These are phyloP conservation scores for Puccinia hordei DNA, from an alignment of 1,284 basidiomycete species.

Conservation along the genomic window DNA sequence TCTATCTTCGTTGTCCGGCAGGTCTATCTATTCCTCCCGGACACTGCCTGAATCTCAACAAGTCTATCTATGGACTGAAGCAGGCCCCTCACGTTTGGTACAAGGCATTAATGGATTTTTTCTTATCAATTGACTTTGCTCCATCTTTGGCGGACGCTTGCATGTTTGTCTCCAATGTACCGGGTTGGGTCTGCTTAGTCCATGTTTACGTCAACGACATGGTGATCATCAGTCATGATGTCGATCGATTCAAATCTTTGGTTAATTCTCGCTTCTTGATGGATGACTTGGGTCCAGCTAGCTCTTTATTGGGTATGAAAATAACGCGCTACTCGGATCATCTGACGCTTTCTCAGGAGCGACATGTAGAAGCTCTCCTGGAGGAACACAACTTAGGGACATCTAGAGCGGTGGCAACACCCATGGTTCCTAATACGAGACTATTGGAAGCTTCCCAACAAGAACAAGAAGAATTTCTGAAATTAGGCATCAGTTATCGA, in stretches of 20 bases:
- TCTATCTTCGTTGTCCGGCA: not conserved
- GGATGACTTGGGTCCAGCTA: not conserved
- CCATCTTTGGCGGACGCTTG: not conserved
- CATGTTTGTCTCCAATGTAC: not conserved
- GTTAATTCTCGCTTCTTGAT: not conserved
- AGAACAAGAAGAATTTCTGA: not conserved
- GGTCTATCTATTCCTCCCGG: not conserved
- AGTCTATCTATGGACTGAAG: constrained; percentile 16
- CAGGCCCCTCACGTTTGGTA: constrained; percentile 3
- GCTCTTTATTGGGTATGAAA: not conserved
- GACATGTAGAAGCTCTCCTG: not conserved
- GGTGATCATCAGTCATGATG: constrained; percentile 14
- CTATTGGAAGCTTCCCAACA: not conserved
- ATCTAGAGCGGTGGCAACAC: not conserved
- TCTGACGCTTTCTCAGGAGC: not conserved
- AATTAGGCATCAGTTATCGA: not conserved
- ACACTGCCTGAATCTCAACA: not conserved
- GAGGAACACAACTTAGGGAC: not conserved
- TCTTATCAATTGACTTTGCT: not conserved
- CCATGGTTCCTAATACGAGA: not conserved
- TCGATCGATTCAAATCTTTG: not conserved
- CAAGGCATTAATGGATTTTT: not conserved
- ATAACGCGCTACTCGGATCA: not conserved
- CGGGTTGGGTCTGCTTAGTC: not conserved
- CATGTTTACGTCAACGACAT: constrained; percentile 16